Evolutionary conservation across 2,329 filamentous ascomycete species (phyloP).

Genomic region (Ceratocystis papillata): DNA sequence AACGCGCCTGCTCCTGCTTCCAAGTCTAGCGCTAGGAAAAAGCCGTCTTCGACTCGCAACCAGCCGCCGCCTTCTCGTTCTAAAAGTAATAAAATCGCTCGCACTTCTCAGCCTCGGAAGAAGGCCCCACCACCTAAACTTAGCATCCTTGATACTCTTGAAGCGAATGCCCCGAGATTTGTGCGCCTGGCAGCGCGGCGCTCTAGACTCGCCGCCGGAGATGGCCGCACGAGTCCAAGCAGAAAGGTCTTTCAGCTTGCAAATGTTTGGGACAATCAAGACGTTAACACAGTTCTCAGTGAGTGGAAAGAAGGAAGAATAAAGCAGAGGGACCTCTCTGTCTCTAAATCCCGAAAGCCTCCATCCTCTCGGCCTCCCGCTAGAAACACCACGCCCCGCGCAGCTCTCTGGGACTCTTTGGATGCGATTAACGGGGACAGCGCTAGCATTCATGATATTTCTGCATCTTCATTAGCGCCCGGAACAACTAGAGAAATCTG

Average conservation of each 20-base stretch:
- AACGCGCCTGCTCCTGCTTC: background rate
- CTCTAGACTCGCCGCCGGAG: slow-evolving; percentile 37
- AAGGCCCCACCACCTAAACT: slow-evolving; percentile 36
- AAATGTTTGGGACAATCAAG: slow-evolving; percentile 49
- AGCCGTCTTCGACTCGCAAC: background rate
- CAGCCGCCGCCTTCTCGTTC: background rate
- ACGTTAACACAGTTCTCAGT: slow-evolving; percentile 43
- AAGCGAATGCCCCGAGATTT: slow-evolving; percentile 44
- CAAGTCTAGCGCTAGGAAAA: background rate
- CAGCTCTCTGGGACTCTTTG: background rate
- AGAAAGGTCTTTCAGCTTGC: slow-evolving; percentile 51
- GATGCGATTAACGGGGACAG: background rate
- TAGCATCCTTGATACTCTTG: slow-evolving; percentile 51
- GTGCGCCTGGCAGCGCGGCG: slow-evolving; percentile 51
- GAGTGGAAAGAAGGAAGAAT: slow-evolving; percentile 48
- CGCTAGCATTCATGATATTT: background rate
- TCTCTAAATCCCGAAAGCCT: background rate
- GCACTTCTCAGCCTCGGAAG: slow-evolving; percentile 9
- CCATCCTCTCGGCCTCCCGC: background rate
- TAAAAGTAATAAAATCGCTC: background rate
- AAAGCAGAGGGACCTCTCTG: slow-evolving; percentile 19
- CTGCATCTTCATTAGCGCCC: background rate
- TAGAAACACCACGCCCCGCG: background rate
- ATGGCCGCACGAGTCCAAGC: slow-evolving; percentile 46
- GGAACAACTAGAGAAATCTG: slow-evolving; percentile 5